Conservation (phyloP, 768 basidiomycete species). For the Naganishia vishniacii region DNA sequence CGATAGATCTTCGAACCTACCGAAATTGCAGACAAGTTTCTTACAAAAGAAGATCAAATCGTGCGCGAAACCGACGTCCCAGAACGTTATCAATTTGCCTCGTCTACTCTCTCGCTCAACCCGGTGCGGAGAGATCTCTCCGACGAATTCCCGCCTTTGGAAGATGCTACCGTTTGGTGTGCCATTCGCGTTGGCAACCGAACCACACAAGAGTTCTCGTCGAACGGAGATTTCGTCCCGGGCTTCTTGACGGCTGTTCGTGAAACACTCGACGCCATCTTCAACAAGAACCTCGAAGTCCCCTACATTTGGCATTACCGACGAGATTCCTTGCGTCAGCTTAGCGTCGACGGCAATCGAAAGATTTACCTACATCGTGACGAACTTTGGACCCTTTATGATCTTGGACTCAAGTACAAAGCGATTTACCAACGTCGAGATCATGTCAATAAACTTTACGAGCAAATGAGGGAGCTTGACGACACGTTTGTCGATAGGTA, state of each 20-base stretch:
- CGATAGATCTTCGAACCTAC: constrained; percentile 92
- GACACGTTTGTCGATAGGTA: constrained; percentile 62
- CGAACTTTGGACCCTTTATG: constrained; percentile 86
- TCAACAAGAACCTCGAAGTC: constrained; percentile 83
- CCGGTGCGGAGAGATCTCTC: constrained; percentile 36
- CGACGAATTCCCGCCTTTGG: constrained; percentile 62
- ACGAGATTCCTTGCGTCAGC: constrained; percentile 65
- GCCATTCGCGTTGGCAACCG: constrained; percentile 66
- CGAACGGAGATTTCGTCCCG: constrained; percentile 48
- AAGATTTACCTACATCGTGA: constrained; percentile 62
- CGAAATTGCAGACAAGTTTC: constrained; percentile 78
- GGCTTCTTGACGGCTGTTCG: constrained; percentile 64
- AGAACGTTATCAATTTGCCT: constrained; percentile 88
- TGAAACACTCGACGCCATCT: constrained; percentile 70
- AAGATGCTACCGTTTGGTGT: constrained; percentile 85
- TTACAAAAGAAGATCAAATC: constrained; percentile 88
- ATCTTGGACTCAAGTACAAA: constrained; percentile 83
- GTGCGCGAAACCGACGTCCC: constrained; percentile 86
- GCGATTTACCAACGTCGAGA: constrained; percentile 71
- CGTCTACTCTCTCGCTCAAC: constrained; percentile 66
- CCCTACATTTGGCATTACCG: constrained; percentile 93
- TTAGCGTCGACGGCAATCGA: constrained; percentile 44
- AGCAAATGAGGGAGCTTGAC: constrained; percentile 54
- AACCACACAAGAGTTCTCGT: constrained; percentile 54
- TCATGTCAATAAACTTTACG: constrained; percentile 61